A percentile compares a stretch with the other conserved stretches of the same genome.
Evolutionary conservation across 179 eudicot species (phyloP).

Genomic region (Beta lomatogona): DNA sequence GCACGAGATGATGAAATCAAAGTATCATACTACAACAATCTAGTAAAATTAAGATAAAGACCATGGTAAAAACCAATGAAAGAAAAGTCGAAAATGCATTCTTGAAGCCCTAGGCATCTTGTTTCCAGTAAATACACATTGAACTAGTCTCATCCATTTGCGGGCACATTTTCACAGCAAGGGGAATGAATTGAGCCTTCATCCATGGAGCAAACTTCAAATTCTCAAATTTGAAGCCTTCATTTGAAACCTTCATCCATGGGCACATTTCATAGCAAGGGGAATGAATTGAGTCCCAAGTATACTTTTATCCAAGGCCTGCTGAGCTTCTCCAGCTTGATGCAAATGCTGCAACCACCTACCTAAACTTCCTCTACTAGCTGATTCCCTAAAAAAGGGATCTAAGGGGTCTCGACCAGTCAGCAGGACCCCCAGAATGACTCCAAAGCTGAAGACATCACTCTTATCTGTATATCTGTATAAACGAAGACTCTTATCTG

Average conservation of each 20-base stretch:
- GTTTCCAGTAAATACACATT: neutral
- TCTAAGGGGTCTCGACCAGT: conserved; percentile 79
- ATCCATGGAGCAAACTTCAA: neutral
- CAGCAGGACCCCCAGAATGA: conserved; percentile 72
- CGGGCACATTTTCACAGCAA: neutral
- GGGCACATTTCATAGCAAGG: too few relatives aligned
- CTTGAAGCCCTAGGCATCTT: neutral
- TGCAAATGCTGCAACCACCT: conserved; percentile 79
- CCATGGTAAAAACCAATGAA: neutral
- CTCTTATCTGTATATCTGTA: conserved; percentile 85
- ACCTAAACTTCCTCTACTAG: conserved; percentile 69
- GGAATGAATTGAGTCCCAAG: too few relatives aligned
- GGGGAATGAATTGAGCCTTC: too few relatives aligned
- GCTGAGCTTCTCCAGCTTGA: conserved; percentile 77
- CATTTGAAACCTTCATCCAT: too few relatives aligned
- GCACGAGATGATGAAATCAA: too few relatives aligned
- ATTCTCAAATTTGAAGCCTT: conserved; percentile 43
- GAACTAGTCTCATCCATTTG: neutral
- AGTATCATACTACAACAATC: too few relatives aligned
- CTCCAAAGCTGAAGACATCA: conserved; percentile 89
- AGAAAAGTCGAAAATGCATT: neutral
- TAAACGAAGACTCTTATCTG: neutral
- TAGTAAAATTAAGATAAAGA: too few relatives aligned
- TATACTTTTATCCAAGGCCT: conserved; percentile 77
- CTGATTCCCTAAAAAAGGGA: conserved; percentile 65